Conservation (phyloP, 2,329 filamentous ascomycete species). For the Clonostachys sp. region DNA sequence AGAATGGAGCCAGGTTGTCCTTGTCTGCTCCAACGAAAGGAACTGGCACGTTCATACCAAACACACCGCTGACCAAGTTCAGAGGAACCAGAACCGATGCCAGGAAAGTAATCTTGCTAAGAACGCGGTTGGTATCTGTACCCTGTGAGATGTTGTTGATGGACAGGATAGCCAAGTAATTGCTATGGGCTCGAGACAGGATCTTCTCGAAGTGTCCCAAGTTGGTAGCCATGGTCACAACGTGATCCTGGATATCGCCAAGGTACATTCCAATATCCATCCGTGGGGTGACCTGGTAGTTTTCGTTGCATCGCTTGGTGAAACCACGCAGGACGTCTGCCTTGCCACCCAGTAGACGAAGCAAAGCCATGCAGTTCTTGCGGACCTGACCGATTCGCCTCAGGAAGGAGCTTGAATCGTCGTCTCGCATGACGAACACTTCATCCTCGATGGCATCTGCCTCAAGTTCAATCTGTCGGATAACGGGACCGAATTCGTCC, state of each 20-base stretch:
- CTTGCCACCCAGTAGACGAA: constrained; percentile 91
- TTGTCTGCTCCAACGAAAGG: constrained; percentile 50
- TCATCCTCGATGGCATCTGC: constrained; percentile 93
- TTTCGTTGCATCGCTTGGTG: constrained; percentile 97
- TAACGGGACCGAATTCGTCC: constrained; percentile 87
- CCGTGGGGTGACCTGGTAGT: constrained; percentile 89
- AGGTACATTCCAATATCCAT: constrained; percentile 97
- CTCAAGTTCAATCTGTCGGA: constrained; percentile 80
- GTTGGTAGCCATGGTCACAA: constrained; percentile 98
- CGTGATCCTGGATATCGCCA: constrained; percentile 97
- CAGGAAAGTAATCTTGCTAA: constrained; percentile 92
- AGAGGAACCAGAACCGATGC: constrained; percentile 95
- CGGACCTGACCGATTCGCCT: constrained; percentile 84
- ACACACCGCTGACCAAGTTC: constrained; percentile 83
- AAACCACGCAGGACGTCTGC: constrained; percentile 98
- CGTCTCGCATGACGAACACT: constrained; percentile 85
- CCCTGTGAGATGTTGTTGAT: constrained; percentile 89
- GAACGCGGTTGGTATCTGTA: constrained; percentile 79
- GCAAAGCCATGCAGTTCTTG: constrained; percentile 90
- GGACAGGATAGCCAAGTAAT: constrained; percentile 91
- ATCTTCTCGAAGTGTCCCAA: constrained; percentile 96
- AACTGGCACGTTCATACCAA: constrained; percentile 82
- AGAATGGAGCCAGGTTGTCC: constrained; percentile 51
- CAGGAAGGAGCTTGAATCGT: constrained; percentile 84
- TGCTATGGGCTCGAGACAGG: constrained; percentile 87